phyloP scores from a whole-genome alignment of 2,329 filamentous ascomycete species.

The Ophiostoma sp. region DNA sequence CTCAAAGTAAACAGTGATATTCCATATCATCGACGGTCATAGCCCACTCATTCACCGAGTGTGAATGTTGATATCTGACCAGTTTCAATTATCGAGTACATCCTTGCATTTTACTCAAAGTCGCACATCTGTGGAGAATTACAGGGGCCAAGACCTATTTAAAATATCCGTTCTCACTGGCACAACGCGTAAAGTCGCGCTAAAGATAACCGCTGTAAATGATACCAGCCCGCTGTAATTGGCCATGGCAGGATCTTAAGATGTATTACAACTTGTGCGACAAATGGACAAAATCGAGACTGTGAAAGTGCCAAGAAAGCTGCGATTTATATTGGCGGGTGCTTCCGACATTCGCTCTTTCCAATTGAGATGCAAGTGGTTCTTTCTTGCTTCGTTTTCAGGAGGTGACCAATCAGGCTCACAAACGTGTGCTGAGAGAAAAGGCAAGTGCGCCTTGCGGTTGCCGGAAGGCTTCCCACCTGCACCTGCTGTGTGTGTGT shows the following conservation, averaged over 20 bases:
- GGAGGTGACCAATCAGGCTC: not conserved
- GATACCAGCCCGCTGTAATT: no score
- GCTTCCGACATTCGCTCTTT: not conserved
- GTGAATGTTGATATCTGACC: not conserved
- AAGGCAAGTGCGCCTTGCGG: slow-evolving; percentile 2
- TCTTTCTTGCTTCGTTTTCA: not conserved
- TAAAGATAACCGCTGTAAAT: not conserved
- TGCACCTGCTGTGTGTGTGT: not conserved
- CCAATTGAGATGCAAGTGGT: not conserved
- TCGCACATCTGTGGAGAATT: not conserved
- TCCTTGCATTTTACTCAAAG: not conserved
- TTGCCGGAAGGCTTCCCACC: not conserved
- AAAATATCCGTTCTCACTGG: not conserved
- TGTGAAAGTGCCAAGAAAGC: not conserved
- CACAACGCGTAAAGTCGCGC: not conserved
- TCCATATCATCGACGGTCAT: not conserved
- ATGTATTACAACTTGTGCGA: no score
- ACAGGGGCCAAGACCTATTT: not conserved
- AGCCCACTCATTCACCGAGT: not conserved
- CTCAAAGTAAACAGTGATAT: not conserved
- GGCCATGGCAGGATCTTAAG: no score
- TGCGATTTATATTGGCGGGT: not conserved
- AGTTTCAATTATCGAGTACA: not conserved
- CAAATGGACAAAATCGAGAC: not conserved
- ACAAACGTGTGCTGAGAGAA: not conserved